Evolutionary conservation across 352 stramenopile genomes (phyloP), one percentile per base, ranked within the genome.

Genomic region (Phytophthora cajani): DNA sequence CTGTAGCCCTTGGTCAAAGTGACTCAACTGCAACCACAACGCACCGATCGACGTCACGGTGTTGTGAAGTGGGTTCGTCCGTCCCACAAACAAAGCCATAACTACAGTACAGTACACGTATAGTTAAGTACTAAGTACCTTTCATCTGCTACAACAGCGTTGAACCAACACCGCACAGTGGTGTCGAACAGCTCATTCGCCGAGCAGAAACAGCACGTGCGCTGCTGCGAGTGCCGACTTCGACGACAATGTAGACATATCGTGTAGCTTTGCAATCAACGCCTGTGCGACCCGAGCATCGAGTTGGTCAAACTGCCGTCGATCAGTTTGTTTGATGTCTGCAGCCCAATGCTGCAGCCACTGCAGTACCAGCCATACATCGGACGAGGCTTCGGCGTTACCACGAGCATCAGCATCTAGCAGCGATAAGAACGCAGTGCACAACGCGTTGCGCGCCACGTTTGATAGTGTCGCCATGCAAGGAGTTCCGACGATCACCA

Each of bases 391-490:
- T 23, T 57, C 51, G 19, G 16, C 52, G 25, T 53, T 32, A 9
- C 62, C 62, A 36, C 63, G 63, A 6, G 82, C 32, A 16, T 62
- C 62, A 32, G 61, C 66, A 8, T 87, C 75, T 9, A 90, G 58
- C 23, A 90, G 60, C n/a, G 77, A 67, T 14, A 90, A 65, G 32
- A 90, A 85, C 1, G 82, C 78, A 19, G 78, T 81, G 57, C 80
- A 92, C 6, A 92, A 32, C 11, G 84, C 82, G 17, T 77, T 84
- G n/a, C 73, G 58, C 2, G 75, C 69, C 3, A 74, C 62, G 33
- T 38, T 61, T 0, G 80, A 87, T 16, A 91, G 69, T 7, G 23
- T 52, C n/a, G 56, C 16, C 66, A 82, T 77, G 21, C 73, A 81
- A 25, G 79, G 79, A 30, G 62, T 67, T 3, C 67, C 52, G 17